Conservation (phyloP, 2,329 filamentous ascomycete species). For the Macrophomina tecta region DNA sequence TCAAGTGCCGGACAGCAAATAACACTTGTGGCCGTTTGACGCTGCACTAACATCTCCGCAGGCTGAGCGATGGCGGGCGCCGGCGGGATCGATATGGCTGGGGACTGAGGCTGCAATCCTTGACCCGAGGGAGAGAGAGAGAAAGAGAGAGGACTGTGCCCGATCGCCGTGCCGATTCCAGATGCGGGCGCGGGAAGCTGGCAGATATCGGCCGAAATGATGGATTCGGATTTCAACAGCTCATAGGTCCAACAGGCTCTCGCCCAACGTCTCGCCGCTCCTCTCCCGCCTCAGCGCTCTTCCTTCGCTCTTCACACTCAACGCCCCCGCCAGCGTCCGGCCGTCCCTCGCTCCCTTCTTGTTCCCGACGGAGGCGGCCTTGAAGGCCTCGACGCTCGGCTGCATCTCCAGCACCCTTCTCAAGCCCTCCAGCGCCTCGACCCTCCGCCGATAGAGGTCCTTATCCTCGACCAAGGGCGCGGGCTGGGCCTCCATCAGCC, state of each 20-base stretch:
- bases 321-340: neutral
- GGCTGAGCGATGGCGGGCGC: no score
- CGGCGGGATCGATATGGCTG: no score
- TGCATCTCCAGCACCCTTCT: conserved; percentile 25
- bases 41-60: no score
- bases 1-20: no score
- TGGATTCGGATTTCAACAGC: neutral
- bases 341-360: neutral
- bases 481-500: conserved; percentile 20
- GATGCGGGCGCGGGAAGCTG: no score
- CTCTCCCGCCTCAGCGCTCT: conserved; percentile 6
- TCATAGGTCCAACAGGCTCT: conserved; percentile 26
- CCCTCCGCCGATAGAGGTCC: conserved; percentile 19
- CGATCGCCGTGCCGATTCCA: no score
- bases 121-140: no score
- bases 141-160: no score
- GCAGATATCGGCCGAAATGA: no score
- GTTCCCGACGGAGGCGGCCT: neutral
- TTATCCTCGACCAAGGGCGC: conserved; percentile 19
- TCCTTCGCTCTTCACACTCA: conserved; percentile 19
- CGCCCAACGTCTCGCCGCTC: conserved; percentile 23
- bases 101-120: no score
- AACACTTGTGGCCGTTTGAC: no score
- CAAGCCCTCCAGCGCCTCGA: conserved; percentile 27
- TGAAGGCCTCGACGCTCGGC: neutral